Conservation (phyloP, 768 basidiomycete genomes). For the Pleurotus citrinopileatus region DNA sequence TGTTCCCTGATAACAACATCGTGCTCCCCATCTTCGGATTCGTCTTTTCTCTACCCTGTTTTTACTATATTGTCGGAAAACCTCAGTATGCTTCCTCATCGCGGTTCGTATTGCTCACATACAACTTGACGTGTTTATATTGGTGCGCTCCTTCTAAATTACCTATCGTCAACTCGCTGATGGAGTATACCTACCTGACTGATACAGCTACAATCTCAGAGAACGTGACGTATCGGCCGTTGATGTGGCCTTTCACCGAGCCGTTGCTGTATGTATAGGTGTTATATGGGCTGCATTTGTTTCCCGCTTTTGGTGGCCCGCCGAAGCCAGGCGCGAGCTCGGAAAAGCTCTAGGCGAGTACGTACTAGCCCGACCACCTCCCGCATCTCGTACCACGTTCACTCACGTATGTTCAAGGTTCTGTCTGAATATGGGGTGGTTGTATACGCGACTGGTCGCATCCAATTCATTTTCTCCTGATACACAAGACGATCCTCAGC, state of each 20-base stretch:
- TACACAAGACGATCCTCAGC: constrained; percentile 22
- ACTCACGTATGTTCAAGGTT: constrained; percentile 57
- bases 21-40: constrained; percentile 83
- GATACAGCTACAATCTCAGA: constrained; percentile 73
- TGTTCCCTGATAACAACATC: constrained; percentile 74
- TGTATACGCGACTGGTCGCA: constrained; percentile 89
- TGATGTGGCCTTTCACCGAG: constrained; percentile 74
- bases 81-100: constrained; percentile 75
- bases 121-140: constrained; percentile 83
- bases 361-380: not conserved
- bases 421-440: constrained; percentile 90
- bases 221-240: constrained; percentile 57
- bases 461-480: constrained; percentile 76
- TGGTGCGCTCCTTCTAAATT: constrained; percentile 38
- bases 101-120: constrained; percentile 81
- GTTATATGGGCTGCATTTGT: constrained; percentile 89
- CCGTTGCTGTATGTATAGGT: constrained; percentile 77
- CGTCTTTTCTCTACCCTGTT: constrained; percentile 90
- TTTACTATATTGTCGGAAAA: constrained; percentile 81
- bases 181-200: not conserved
- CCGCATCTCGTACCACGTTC: not conserved
- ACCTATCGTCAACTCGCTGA: not conserved
- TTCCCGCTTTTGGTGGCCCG: constrained; percentile 93
- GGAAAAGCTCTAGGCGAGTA: constrained; percentile 86
- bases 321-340: constrained; percentile 88